A percentile compares a stretch with the other conserved stretches of the same genome.
Evolutionary conservation across 495 filamentous ascomycete species (phyloP).

Genomic region (Penicillium macrosclerotiorum): DNA sequence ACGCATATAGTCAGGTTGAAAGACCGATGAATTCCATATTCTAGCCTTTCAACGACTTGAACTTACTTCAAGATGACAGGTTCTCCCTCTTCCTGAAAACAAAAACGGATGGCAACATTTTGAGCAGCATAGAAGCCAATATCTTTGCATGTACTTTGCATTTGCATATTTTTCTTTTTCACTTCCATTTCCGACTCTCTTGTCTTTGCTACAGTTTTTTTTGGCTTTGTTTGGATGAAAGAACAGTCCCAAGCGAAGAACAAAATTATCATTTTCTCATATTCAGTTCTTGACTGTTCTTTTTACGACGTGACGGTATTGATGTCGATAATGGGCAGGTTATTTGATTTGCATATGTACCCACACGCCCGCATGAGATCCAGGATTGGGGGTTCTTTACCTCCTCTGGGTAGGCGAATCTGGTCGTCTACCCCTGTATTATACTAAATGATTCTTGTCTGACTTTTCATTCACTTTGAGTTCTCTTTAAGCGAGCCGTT

Average conservation of each 20-base stretch:
- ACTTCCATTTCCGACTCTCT: not conserved
- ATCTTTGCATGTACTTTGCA: not conserved
- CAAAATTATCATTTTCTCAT: not conserved
- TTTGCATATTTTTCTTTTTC: not conserved
- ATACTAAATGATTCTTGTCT: conserved; percentile 4
- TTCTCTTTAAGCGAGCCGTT: not conserved
- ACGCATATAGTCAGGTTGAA: conserved; percentile 30
- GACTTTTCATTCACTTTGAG: not conserved
- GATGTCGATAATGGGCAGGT: conserved; percentile 6
- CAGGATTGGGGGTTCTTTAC: no score
- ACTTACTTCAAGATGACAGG: no score
- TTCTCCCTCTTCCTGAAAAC: not conserved
- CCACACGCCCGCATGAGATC: no score
- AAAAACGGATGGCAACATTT: conserved; percentile 2
- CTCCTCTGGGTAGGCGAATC: not conserved
- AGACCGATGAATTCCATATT: conserved; percentile 21
- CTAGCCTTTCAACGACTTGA: no score
- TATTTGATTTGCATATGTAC: conserved; percentile 5
- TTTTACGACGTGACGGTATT: conserved; percentile 20
- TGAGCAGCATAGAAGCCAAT: not conserved
- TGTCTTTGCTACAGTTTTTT: not conserved
- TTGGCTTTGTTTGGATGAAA: no score
- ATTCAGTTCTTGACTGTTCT: conserved; percentile 2
- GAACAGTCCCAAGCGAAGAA: not conserved
- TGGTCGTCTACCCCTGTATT: conserved; percentile 1